Base-by-base conservation (phyloP, 2,329 filamentous ascomycete genomes). In the Microdochium trichocladiopsis region DNA sequence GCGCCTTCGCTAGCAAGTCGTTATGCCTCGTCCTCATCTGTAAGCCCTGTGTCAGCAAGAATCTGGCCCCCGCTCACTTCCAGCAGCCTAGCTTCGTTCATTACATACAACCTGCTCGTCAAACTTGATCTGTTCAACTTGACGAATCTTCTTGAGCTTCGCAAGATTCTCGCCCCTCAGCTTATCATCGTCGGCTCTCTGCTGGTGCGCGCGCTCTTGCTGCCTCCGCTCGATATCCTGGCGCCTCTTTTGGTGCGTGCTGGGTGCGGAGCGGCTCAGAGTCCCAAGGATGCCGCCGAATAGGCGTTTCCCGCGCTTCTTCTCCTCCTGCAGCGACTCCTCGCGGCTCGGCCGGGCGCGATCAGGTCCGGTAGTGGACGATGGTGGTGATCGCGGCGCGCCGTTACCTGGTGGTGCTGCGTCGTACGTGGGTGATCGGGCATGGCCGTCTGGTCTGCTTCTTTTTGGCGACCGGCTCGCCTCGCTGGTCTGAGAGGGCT, bases 271-370 rank as follows among this genome's bases (percentile, higher is more conserved):
- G 22, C 93, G 88, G 68, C 86, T 90, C 55, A 95, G 77, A 36
- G 87, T 90, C 66, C 79, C 88, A 54, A 94, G 74, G 52, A 95
- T 72, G 33, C 86, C 88, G 55, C 93, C 92, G 65, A 96, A 96
- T 55, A 97, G 76, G 51, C 93, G 82, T 68, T 88, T 87, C 22
- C 89, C 88, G 36, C 93, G 86, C 66, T 88, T 90, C 68, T 86
- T 90, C 66, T 97, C 93, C 62, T 95, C 64, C 53, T 84, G 74
- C 25, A 75, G 71, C 50, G 77, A 70, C 52, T 66, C 73, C 56
- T 67, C 70, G 50, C 74, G 71, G 50, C 69, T 66, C 49, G 25
- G n/a, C 56, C 48, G 51, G 52, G 52, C 24, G 56, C 31, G 48
- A 57, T 53, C 31, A 56, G 50, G 18, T 28, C 49, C 6, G 16